A percentile compares a stretch with the other conserved stretches of the same genome.
phyloP scores from a whole-genome alignment of 75 land plant genomes.

The Pinus tabuliformis region DNA sequence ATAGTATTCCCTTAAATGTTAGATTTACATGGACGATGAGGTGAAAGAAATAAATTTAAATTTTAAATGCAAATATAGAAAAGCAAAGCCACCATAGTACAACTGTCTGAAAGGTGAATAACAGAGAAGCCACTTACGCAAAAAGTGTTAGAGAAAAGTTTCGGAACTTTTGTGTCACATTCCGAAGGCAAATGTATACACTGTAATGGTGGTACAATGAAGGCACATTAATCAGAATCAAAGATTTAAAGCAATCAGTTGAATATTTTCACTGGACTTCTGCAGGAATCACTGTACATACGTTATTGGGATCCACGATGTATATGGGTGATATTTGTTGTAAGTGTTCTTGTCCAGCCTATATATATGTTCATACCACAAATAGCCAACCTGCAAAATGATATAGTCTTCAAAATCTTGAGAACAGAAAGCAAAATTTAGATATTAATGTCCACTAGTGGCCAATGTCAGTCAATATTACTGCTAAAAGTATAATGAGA shows the following conservation, averaged over 20 bases:
- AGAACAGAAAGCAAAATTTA: neutral
- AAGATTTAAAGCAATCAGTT: neutral
- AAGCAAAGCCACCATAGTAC: slow-evolving; percentile 7
- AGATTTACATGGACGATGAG: neutral
- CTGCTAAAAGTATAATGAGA: no score
- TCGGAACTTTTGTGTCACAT: slow-evolving; percentile 74
- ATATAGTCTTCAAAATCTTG: neutral
- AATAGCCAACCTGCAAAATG: slow-evolving; percentile 73
- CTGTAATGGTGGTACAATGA: slow-evolving; percentile 33
- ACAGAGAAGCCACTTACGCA: slow-evolving; percentile 67
- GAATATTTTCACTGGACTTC: neutral
- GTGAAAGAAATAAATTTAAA: neutral
- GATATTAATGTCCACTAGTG: no score
- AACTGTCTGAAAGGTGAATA: neutral
- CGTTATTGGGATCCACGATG: slow-evolving; percentile 99
- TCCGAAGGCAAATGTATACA: slow-evolving; percentile 82
- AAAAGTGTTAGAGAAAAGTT: slow-evolving; percentile 73
- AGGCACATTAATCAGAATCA: neutral
- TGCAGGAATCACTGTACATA: slow-evolving; percentile 23
- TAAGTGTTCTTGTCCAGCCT: slow-evolving; percentile 87
- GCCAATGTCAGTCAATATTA: no score
- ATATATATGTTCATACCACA: slow-evolving; percentile 94
- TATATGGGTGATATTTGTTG: slow-evolving; percentile 93
- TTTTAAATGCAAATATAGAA: neutral
- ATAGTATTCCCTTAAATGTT: slow-evolving; percentile 5